These are phyloP conservation scores for Cyberlindnera meyerae DNA, from an alignment of 805 yeast species.

Conservation along the genomic window DNA sequence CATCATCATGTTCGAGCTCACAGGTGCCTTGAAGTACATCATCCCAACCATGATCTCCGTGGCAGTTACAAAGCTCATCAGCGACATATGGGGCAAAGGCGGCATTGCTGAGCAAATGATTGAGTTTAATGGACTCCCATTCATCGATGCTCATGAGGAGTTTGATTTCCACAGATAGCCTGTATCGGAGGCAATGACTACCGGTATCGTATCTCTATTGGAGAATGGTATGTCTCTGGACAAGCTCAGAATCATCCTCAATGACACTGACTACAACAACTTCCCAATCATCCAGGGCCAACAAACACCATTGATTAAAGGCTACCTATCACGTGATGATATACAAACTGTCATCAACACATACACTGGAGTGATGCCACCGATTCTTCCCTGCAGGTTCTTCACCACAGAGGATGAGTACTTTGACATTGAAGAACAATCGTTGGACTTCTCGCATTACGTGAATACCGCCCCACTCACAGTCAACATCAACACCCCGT, in stretches of 20 bases:
- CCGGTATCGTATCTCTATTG: constrained; percentile 35
- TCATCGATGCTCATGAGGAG: constrained; percentile 68
- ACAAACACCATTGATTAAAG: constrained; percentile 36
- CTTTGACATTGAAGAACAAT: constrained; percentile 8
- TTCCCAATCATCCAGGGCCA: constrained; percentile 50
- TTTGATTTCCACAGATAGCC: constrained; percentile 45
- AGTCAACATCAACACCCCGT: constrained; percentile 45
- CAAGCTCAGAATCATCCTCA: constrained; percentile 31
- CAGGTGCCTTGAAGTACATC: constrained; percentile 90
- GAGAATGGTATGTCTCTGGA: constrained; percentile 30
- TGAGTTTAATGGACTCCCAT: constrained; percentile 80
- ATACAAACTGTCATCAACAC: constrained; percentile 29
- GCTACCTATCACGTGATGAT: constrained; percentile 42
- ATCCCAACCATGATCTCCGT: constrained; percentile 96
- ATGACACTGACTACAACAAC: constrained; percentile 36
- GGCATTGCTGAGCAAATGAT: constrained; percentile 98
- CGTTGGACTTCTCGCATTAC: constrained; percentile 25
- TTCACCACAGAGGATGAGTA: constrained; percentile 2
- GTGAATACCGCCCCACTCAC: constrained; percentile 59
- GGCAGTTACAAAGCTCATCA: constrained; percentile 77
- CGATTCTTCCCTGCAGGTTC: constrained; percentile 6
- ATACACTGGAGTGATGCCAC: constrained; percentile 28
- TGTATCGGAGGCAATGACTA: constrained; percentile 61
- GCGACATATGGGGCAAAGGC: constrained; percentile 69
- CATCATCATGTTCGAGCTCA: constrained; percentile 90